Conservation (phyloP, 441 rosid species). For the Adansonia grandidieri region DNA sequence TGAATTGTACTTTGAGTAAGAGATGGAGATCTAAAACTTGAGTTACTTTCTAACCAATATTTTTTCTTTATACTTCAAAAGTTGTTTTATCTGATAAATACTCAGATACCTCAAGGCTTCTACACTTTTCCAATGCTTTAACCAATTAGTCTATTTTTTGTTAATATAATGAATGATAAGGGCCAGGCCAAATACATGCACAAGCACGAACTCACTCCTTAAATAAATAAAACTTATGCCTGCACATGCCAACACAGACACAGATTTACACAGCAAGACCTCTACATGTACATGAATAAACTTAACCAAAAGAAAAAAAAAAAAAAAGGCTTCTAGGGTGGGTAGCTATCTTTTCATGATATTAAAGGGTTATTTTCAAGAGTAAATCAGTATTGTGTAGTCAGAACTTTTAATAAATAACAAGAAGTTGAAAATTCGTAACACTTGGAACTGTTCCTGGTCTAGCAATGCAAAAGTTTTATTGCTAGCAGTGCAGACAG, state of each 20-base stretch:
- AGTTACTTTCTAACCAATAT: neutral
- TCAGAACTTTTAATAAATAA: neutral
- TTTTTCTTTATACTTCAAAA: neutral
- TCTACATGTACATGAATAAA: no score
- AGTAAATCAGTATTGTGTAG: neutral
- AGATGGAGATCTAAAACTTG: neutral
- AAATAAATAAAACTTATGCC: neutral
- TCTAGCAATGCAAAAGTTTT: neutral
- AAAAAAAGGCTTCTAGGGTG: no score
- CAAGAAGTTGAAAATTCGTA: neutral
- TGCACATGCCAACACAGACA: neutral
- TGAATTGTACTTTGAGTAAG: slow-evolving; percentile 8
- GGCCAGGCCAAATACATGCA: neutral
- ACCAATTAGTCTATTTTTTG: neutral
- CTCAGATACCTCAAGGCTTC: slow-evolving; percentile 19
- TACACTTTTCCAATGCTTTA: neutral
- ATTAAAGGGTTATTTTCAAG: neutral
- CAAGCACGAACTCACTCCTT: neutral
- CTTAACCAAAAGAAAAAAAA: no score
- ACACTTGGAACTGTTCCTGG: neutral
- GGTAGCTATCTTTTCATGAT: neutral
- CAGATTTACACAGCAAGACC: neutral
- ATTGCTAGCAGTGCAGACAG: neutral
- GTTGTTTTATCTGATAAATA: neutral
- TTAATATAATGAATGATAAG: neutral